A percentile compares a stretch with the other conserved stretches of the same genome.
phyloP scores from a whole-genome alignment of 1,284 basidiomycete species.

The Pterula multifida region DNA sequence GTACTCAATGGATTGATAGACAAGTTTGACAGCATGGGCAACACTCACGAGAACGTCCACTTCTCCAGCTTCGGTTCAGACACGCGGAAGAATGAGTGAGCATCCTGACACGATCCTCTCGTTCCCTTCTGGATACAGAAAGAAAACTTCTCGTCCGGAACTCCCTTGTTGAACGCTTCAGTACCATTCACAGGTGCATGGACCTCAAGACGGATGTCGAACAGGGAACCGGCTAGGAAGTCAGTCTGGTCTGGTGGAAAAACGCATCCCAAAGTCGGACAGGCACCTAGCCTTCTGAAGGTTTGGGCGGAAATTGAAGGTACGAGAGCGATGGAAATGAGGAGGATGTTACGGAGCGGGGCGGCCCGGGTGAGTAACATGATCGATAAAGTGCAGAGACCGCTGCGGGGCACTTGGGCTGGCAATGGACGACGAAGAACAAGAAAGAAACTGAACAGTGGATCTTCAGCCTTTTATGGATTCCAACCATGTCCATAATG shows the following conservation, averaged over 20 bases:
- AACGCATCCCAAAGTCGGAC: constrained; percentile 27
- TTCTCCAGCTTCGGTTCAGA: constrained; percentile 23
- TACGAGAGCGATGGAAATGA: too few species aligned
- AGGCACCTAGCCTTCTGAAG: constrained; percentile 26
- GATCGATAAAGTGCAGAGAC: too few species aligned
- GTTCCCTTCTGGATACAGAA: constrained; percentile 22
- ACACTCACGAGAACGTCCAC: constrained; percentile 25
- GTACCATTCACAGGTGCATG: constrained; percentile 28
- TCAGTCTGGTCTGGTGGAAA: constrained; percentile 31
- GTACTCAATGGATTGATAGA: too few species aligned
- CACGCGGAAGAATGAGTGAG: constrained; percentile 22
- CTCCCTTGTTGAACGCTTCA: constrained; percentile 22
- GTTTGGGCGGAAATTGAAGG: constrained; percentile 26
- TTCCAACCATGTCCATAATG: too few species aligned
- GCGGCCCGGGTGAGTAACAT: too few species aligned
- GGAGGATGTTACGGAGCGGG: too few species aligned
- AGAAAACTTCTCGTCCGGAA: constrained; percentile 24
- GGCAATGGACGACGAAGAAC: too few species aligned
- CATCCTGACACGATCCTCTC: constrained; percentile 19
- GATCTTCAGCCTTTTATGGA: too few species aligned
- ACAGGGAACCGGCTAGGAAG: constrained; percentile 27
- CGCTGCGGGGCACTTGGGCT: too few species aligned
- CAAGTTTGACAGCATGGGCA: too few species aligned
- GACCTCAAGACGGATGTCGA: constrained; percentile 28
- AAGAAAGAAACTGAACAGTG: too few species aligned